Evolutionary conservation across 1,284 basidiomycete genomes (phyloP), one percentile per base, ranked within the genome.

Genomic region (Ustilago crameri): DNA sequence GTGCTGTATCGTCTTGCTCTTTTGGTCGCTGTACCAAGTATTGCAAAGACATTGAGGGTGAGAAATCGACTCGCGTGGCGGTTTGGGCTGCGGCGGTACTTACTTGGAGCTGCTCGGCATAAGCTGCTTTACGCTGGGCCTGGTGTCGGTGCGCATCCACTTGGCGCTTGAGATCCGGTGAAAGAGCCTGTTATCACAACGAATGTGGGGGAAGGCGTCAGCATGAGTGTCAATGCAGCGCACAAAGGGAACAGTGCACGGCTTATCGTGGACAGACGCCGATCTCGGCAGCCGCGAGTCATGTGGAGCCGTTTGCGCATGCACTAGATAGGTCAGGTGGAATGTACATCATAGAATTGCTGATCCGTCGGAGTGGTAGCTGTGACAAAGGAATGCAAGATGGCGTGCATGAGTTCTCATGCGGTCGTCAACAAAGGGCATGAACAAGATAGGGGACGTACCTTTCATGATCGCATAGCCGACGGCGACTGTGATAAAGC

Each of bases 401-500:
- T 24, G 30, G 23, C 34, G 35, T 22, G 38, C 5, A 15, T 38
- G 2, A 45, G 30, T 34, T 22, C 43, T n/a, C 30, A 55, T 55
- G 53, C 45, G 40, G 32, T 15, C n/a, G 30, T 49, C 37, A 48
- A 27, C 45, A 53, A 58, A 52, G 43, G 53, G 49, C 24, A 3
- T 15, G 37, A 40, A 26, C 20, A 17, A 32, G 9, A 15, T 20
- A 35, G 27, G 22, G n/a, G 27, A 34, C 71, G 12, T 40, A 79
- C 77, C 72, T 62, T 79, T 79, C 77, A 79, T 79, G 41, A 79
- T 75, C 3, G 49, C 68, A 35, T 76, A 79, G 40, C 77, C 77
- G 26, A 67, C 26, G 9, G 57, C 73, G 34, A 72, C 47, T 22
- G 73, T 65, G 9, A 50, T 48, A 22, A 51, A 18, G 43, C 74